Evolutionary conservation across 805 yeast genomes (phyloP), one percentile per base, ranked within the genome.

Genomic region (Nakazawaea siamensis): DNA sequence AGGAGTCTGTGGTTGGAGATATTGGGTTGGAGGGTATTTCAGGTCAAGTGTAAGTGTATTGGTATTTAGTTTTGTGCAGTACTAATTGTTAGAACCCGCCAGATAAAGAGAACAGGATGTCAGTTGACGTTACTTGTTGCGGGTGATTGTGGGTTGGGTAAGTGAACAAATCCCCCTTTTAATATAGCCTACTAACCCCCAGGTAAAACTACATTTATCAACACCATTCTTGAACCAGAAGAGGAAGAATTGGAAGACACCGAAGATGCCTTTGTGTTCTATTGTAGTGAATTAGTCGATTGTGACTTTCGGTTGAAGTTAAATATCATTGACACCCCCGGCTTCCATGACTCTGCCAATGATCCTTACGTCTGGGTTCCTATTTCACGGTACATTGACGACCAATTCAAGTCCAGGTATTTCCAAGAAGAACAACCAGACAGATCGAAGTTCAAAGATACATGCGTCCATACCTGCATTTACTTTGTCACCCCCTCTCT

Each of bases 141-240:
- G 31, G 97, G 97, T 48, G 95, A 86, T 55, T 74, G 87, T 31
- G 95, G 95, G 6, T 62, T 85, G 33, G 97, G 97, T 44, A 84
- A 20, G 13, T 31, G 16, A n/a, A 12, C 27, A 27, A 4, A 17
- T 12, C 6, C n/a, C 14, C 12, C 15, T 15, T 20, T n/a, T 24
- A 18, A 9, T 11, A 20, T 20, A 7, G 15, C 13, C 7, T 21
- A 35, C 31, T 35, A 35, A 29, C 38, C 15, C 8, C 4, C 4
- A 35, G 85, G 87, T 1, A 85, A 84, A 52, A 73, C 85, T 4
- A 75, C 90, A 1, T 84, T 87, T 43, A 62, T 86, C 46, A 84
- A 88, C 63, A 78, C 94, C 7, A 65, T 88, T 43, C 82, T 85
- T 54, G 78, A 80, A 20, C 40, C 40, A 27, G 50, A 58, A 42